Conservation (phyloP, 2,329 filamentous ascomycete genomes). For the Aspergillus ruber region DNA sequence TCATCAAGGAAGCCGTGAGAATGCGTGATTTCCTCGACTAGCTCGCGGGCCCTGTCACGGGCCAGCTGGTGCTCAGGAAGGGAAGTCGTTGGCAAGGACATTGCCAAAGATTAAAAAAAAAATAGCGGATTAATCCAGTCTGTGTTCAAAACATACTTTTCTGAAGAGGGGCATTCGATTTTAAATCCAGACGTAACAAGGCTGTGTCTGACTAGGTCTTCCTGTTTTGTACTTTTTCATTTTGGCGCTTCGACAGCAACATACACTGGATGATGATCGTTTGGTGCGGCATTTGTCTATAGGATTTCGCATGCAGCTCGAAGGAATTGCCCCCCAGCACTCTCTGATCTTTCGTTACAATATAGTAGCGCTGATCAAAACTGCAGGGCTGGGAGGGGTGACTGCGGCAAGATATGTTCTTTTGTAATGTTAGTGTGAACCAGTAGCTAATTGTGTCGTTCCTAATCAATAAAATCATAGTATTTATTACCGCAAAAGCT, state of each 20-base stretch:
- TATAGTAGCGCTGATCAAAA: not conserved
- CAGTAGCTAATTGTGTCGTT: not conserved
- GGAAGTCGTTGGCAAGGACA: not conserved
- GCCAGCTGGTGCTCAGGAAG: not conserved
- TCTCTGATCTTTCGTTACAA: not conserved
- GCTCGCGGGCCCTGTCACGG: conserved; percentile 3
- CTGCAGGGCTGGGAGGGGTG: not conserved
- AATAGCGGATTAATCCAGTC: not conserved
- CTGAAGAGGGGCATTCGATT: not conserved
- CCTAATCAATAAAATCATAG: not conserved
- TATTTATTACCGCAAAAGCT: not conserved
- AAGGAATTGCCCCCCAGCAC: not conserved
- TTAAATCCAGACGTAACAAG: not conserved
- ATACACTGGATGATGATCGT: not conserved
- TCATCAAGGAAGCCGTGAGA: conserved; percentile 6
- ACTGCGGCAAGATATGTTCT: not conserved
- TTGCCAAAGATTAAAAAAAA: not conserved
- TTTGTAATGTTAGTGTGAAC: not conserved
- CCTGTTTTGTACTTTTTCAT: not conserved
- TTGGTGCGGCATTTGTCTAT: not conserved
- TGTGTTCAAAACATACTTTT: not conserved
- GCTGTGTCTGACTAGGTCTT: not conserved
- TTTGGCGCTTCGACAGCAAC: not conserved
- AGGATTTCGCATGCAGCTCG: not conserved
- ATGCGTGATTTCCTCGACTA: conserved; percentile 4